Evolutionary conservation across 768 basidiomycete species (phyloP).

Genomic region (Leccinum subtestaceum): DNA sequence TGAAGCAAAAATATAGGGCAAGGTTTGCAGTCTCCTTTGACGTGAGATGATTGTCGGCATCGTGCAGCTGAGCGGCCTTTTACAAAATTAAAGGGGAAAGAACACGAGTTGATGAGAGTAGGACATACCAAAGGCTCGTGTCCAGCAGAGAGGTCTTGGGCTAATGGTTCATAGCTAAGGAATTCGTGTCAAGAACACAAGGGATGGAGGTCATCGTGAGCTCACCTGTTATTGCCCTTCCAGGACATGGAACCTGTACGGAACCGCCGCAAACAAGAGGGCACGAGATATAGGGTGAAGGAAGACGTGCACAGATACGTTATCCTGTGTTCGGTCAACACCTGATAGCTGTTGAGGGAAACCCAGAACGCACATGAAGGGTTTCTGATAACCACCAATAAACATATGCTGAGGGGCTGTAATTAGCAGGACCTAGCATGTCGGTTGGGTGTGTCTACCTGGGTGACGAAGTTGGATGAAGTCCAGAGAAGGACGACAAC

Average conservation of each 20-base stretch:
- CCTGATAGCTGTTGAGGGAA: not conserved
- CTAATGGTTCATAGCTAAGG: slow-evolving; percentile 26
- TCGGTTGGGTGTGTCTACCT: slow-evolving; percentile 41
- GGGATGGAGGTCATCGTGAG: not conserved
- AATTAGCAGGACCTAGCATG: slow-evolving; percentile 3
- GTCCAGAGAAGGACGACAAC: slow-evolving; percentile 89
- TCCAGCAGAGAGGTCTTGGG: slow-evolving; percentile 13
- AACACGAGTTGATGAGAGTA: not conserved
- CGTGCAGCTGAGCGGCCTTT: slow-evolving; percentile 10
- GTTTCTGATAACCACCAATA: slow-evolving; percentile 78
- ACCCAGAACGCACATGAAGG: slow-evolving; percentile 64
- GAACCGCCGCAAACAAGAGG: slow-evolving; percentile 43
- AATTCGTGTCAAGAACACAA: slow-evolving; percentile 1
- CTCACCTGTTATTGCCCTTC: slow-evolving; percentile 13
- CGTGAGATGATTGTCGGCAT: slow-evolving; percentile 46
- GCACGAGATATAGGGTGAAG: slow-evolving; percentile 82
- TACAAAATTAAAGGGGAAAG: not conserved
- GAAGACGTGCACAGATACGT: slow-evolving; percentile 91
- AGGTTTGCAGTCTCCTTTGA: slow-evolving; percentile 70
- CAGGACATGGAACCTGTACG: slow-evolving; percentile 3
- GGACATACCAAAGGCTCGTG: slow-evolving; percentile 21
- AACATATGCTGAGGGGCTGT: slow-evolving; percentile 42
- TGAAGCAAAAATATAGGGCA: slow-evolving; percentile 75
- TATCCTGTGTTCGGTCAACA: slow-evolving; percentile 44
- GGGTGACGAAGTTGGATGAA: slow-evolving; percentile 80